Evolutionary conservation across 257 asterid species (phyloP), one percentile per base, ranked within the genome.

Genomic region (Leptodermis oblonga): DNA sequence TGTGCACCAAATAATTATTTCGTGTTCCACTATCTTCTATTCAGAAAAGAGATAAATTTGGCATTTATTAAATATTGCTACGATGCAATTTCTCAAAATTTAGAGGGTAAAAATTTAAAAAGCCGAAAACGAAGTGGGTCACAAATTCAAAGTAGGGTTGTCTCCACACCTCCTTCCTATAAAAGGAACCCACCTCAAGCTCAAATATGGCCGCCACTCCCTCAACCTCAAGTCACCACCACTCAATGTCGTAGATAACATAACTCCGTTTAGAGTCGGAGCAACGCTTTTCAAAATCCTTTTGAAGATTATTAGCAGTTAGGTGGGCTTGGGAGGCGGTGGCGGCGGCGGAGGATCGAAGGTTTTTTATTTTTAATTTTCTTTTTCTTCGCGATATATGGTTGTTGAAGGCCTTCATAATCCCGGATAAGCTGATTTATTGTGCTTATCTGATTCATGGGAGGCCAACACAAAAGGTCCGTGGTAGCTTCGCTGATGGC

Each of bases 401-500:
- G 30, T 18, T 28, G 18, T 0, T 33, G 41, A 12, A 71, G 49
- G 96, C 91, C 91, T 89, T 81, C 93, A 85, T 86, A 86, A 89
- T 89, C 96, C 96, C 96, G 82, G 90, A 69, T 86, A 76, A 85
- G 88, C 90, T 79, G 75, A 74, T 23, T 33, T 6, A 13, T 49
- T 34, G 89, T 85, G 82, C 86, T 89, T 82, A 82, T 83, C 85
- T 89, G 96, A 89, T 89, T 89, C 96, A 86, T 89, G 85, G 96
- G 91, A 89, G 90, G 93, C 96, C 79, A n/a, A 89, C 52, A 89
- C 6, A 68, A 43, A 85, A n/a, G 4, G n/a, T 43, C 23, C 12
- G 41, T 87, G 93, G 91, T 55, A 82, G 93, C 87, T 89, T 86
- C 96, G 96, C 91, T 89, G 96, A 89, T 89, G 76, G 76, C 81